Evolutionary conservation across 2,329 filamentous ascomycete species (phyloP).

Genomic region (Aspergillus novoparasiticus): DNA sequence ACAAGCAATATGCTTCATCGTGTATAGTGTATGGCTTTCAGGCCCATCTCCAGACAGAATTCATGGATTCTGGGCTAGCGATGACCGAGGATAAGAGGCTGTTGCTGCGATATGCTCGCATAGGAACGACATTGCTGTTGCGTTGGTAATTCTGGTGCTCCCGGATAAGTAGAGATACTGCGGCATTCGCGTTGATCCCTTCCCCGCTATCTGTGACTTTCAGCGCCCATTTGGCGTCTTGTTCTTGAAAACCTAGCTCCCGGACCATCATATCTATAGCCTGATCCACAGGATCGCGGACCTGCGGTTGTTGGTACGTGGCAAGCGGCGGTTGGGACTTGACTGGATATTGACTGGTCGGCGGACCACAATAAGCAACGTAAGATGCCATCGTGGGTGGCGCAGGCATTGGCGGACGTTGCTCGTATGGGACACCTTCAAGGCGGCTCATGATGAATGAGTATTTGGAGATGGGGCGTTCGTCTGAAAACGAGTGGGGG

Average conservation of each 20-base stretch:
- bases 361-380: neutral
- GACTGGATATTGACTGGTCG: neutral
- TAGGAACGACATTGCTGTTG: slow-evolving; percentile 17
- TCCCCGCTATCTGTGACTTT: slow-evolving; percentile 62
- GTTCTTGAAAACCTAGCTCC: slow-evolving; percentile 60
- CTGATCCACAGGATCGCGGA: slow-evolving; percentile 58
- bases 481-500: slow-evolving; percentile 30
- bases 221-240: slow-evolving; percentile 59
- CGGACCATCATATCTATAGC: slow-evolving; percentile 59
- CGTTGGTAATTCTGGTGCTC: slow-evolving; percentile 35
- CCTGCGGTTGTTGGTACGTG: slow-evolving; percentile 22
- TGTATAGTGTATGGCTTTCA: slow-evolving; percentile 18
- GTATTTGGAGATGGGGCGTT: slow-evolving; percentile 45
- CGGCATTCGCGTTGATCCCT: slow-evolving; percentile 59
- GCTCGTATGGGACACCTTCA: slow-evolving; percentile 24
- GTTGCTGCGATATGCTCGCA: slow-evolving; percentile 16
- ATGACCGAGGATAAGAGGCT: slow-evolving; percentile 29
- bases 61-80: slow-evolving; percentile 26
- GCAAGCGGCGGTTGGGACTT: neutral
- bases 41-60: slow-evolving; percentile 44
- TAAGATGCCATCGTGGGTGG: slow-evolving; percentile 26
- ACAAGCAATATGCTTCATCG: neutral
- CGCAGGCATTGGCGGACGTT: slow-evolving; percentile 15
- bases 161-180: slow-evolving; percentile 57
- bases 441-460: slow-evolving; percentile 40